Conservation (phyloP, 225 moss, liverwort and hornwort species). For the Climacium dendroides region DNA sequence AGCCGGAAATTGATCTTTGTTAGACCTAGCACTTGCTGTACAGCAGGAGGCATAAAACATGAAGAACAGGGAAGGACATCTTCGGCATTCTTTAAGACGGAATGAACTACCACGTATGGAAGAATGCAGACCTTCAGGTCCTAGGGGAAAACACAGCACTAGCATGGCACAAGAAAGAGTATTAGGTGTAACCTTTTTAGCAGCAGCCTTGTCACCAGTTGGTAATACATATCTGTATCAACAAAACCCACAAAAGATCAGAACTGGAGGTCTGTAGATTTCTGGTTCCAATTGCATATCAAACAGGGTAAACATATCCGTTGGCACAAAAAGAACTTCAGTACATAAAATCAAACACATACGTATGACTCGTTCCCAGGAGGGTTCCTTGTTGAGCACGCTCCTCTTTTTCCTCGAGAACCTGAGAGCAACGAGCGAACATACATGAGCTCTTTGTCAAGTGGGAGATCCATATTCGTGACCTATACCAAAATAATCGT, state of each 20-base stretch:
- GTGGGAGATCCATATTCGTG: not conserved
- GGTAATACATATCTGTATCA: conserved; percentile 72
- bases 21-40: not conserved
- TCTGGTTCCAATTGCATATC: not conserved
- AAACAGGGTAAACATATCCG: not conserved
- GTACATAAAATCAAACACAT: not conserved
- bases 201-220: conserved; percentile 71
- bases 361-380: conserved; percentile 89
- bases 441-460: not conserved
- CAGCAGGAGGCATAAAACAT: not conserved
- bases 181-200: conserved; percentile 56
- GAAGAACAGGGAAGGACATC: not conserved
- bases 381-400: conserved; percentile 76
- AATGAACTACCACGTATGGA: not conserved
- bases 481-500: not conserved
- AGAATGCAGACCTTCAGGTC: not conserved
- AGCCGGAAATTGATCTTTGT: not conserved
- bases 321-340: not conserved
- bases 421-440: conserved; percentile 23
- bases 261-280: not conserved
- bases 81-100: not conserved
- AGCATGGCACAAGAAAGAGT: not conserved
- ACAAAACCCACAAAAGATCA: not conserved
- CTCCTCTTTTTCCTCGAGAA: conserved; percentile 93
- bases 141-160: not conserved